Evolutionary conservation across 345 rosid genomes (phyloP).

Genomic region (Populus euphratica): DNA sequence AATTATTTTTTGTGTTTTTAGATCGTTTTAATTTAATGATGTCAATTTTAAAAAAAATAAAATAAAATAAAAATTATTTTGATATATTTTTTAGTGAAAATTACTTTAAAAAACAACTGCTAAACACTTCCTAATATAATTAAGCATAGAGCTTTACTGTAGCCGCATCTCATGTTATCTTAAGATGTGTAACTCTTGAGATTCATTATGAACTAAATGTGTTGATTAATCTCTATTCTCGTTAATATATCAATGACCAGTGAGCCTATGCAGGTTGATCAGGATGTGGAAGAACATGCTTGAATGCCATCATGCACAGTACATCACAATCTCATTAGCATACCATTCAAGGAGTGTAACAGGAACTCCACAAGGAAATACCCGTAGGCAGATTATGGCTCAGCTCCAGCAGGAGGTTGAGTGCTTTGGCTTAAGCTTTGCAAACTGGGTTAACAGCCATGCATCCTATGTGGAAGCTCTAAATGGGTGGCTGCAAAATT

Average conservation of each 20-base stretch:
- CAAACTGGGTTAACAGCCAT: constrained; percentile 67
- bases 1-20: too few relatives aligned
- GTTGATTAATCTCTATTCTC: background rate
- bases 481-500: constrained; percentile 75
- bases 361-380: constrained; percentile 35
- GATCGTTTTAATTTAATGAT: too few relatives aligned
- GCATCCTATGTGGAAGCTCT: constrained; percentile 66
- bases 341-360: constrained; percentile 66
- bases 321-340: constrained; percentile 86
- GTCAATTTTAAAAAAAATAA: too few relatives aligned
- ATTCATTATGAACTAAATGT: background rate
- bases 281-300: constrained; percentile 98
- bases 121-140: too few relatives aligned
- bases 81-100: too few relatives aligned
- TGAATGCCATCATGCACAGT: constrained; percentile 86
- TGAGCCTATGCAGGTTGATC: constrained; percentile 49
- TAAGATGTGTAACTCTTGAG: background rate
- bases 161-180: background rate
- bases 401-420: constrained; percentile 72
- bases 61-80: too few relatives aligned
- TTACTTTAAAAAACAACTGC: too few relatives aligned
- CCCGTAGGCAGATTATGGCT: constrained; percentile 42
- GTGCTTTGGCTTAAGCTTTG: constrained; percentile 78
- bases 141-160: background rate
- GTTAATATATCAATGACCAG: background rate